Evolutionary conservation across 331 rosid species (phyloP), one percentile per base, ranked within the genome.

Genomic region (Malus hybrid): DNA sequence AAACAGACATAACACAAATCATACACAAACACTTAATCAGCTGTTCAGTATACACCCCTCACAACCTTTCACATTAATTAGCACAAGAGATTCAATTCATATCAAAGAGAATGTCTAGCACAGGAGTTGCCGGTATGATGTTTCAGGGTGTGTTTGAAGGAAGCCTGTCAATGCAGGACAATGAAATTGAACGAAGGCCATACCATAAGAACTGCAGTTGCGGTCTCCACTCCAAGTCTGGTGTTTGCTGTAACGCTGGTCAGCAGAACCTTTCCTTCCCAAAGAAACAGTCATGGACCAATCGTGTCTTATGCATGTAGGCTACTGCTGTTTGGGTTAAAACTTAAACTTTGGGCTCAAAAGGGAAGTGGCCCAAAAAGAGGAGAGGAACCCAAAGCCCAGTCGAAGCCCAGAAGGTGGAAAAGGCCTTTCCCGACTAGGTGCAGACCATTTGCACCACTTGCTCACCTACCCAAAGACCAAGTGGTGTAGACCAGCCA

Each of bases 141-240:
- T 69, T 77, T 62, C 73, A 24, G 39, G 14, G 74, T 44, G 71
- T 75, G 28, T 78, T 84, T 59, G 62, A 39, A 57, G 85, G 83
- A 74, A 74, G 82, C 69, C 48, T 78, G 22, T 75, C 85, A 6
- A 65, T 74, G 20, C 80, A 73, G 19, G 80, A 79, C 34, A 65
- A 28, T 55, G 82, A 73, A 34, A 24, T 81, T 22, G 78, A 79
- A 69, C 61, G 82, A 20, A 82, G 86, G 72, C 88, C 88, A 27
- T 82, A 85, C 73, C 86, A 82, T 61, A 50, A 73, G 55, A 76
- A 79, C 67, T 85, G 86, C 72, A 70, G 78, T 13, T 85, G 82
- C 69, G 82, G 82, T 3, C 70, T 85, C 28, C 84, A 85, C 46
- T 50, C 63, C 29, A 76, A 79, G 20, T 48, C 20, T 2, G 65